Conservation (phyloP, 768 basidiomycete species). For the Podaxis sp. region DNA sequence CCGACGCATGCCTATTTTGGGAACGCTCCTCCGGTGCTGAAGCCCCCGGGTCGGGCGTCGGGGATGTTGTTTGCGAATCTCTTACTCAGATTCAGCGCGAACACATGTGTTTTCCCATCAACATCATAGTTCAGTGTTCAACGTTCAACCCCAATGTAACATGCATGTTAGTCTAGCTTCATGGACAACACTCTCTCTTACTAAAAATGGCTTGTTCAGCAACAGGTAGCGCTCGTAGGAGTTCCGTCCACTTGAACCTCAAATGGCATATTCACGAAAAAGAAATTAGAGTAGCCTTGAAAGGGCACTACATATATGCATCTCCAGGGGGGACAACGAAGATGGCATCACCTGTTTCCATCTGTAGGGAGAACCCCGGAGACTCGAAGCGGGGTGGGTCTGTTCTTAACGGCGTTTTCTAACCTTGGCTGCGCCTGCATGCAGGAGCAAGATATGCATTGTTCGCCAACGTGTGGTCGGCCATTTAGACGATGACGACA, state of each 20-base stretch:
- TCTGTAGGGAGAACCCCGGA: not conserved
- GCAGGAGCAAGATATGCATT: not conserved
- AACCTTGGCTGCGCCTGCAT: not conserved
- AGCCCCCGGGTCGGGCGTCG: slow-evolving; percentile 7
- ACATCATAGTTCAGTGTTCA: no score
- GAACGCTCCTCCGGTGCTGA: not conserved
- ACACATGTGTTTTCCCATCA: not conserved
- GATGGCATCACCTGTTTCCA: not conserved
- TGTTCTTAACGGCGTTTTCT: not conserved
- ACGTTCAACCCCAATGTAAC: no score
- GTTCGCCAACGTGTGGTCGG: not conserved
- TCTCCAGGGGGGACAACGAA: not conserved
- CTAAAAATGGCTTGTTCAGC: no score
- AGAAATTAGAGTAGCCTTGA: no score
- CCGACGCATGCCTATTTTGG: not conserved
- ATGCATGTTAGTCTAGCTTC: no score
- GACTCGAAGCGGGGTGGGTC: not conserved
- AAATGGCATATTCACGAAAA: no score
- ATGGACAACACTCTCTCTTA: no score
- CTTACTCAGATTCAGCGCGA: not conserved
- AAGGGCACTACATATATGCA: not conserved
- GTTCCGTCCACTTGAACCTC: no score
- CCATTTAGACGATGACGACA: not conserved
- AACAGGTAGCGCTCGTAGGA: no score
- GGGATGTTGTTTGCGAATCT: not conserved